Evolutionary conservation across 345 rosid species (phyloP).

Genomic region (Isatis tinctoria): DNA sequence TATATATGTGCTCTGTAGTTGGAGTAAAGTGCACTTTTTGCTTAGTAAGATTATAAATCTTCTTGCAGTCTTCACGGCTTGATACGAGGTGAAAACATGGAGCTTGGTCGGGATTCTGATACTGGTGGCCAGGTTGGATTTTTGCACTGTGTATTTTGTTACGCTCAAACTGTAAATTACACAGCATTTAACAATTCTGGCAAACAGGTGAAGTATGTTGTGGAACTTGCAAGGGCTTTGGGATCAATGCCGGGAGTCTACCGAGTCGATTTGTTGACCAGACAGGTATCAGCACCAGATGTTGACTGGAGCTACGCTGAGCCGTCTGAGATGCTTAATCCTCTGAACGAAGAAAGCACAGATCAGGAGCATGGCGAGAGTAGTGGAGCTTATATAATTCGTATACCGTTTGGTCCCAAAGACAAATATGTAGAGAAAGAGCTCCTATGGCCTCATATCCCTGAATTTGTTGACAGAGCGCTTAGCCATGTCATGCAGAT

Average conservation of each 20-base stretch:
- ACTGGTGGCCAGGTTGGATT: slow-evolving; percentile 73
- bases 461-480: slow-evolving; percentile 71
- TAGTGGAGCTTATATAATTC: slow-evolving; percentile 66
- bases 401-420: slow-evolving; percentile 71
- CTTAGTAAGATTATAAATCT: background rate
- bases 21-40: background rate
- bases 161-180: background rate
- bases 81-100: slow-evolving; percentile 73
- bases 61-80: slow-evolving; percentile 69
- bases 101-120: slow-evolving; percentile 77
- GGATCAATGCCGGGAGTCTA: slow-evolving; percentile 73
- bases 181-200: background rate
- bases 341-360: slow-evolving; percentile 26
- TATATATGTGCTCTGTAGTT: slow-evolving; percentile 1
- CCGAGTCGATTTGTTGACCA: slow-evolving; percentile 67
- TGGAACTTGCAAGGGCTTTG: slow-evolving; percentile 77
- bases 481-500: slow-evolving; percentile 61
- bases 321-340: slow-evolving; percentile 64
- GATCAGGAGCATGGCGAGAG: slow-evolving; percentile 61
- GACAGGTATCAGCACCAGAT: slow-evolving; percentile 66
- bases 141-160: background rate
- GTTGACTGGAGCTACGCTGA: slow-evolving; percentile 68
- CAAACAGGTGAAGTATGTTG: slow-evolving; percentile 67
- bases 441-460: slow-evolving; percentile 65
- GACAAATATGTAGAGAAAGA: slow-evolving; percentile 60